These are phyloP conservation scores for Crucihimalaya himalaica DNA, from an alignment of 345 rosid genomes.

Conservation along the genomic window DNA sequence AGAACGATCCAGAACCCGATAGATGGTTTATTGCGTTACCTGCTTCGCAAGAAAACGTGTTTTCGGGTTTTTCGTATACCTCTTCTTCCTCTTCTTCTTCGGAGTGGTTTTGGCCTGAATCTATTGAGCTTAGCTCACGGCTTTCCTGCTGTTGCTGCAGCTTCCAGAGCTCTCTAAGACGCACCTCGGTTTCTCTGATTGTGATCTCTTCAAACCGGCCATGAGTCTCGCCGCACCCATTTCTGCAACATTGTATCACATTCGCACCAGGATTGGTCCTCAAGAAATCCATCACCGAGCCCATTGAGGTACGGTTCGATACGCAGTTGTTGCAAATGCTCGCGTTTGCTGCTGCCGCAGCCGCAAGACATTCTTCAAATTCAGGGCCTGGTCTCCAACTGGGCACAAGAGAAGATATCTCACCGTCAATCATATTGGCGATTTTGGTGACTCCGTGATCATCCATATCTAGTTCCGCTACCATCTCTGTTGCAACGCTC, in stretches of 20 bases:
- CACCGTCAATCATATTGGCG: slow-evolving; percentile 92
- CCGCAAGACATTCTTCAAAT: slow-evolving; percentile 60
- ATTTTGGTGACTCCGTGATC: slow-evolving; percentile 89
- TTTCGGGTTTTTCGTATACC: slow-evolving; percentile 39
- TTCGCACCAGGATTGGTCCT: slow-evolving; percentile 55
- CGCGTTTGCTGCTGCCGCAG: slow-evolving; percentile 51
- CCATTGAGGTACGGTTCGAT: slow-evolving; percentile 75
- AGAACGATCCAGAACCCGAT: slow-evolving; percentile 44
- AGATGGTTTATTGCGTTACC: slow-evolving; percentile 32
- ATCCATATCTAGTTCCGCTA: slow-evolving; percentile 81
- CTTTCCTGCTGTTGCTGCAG: slow-evolving; percentile 75
- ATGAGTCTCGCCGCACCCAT: slow-evolving; percentile 85
- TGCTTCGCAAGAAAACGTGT: slow-evolving; percentile 27
- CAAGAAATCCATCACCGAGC: slow-evolving; percentile 77
- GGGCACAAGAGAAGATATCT: slow-evolving; percentile 77
- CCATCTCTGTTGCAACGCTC: slow-evolving; percentile 96
- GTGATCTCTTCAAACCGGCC: slow-evolving; percentile 93
- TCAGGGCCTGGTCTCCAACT: slow-evolving; percentile 82
- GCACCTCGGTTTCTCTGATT: slow-evolving; percentile 51
- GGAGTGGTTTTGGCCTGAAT: slow-evolving; percentile 66
- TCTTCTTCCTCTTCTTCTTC: slow-evolving; percentile 65
- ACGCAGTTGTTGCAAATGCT: slow-evolving; percentile 74
- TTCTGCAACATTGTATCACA: slow-evolving; percentile 64
- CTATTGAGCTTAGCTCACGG: slow-evolving; percentile 65
- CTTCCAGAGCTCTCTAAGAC: slow-evolving; percentile 66